Evolutionary conservation across 208 protist species (phyloP).

Genomic region (Crithidia acanthocephali): DNA sequence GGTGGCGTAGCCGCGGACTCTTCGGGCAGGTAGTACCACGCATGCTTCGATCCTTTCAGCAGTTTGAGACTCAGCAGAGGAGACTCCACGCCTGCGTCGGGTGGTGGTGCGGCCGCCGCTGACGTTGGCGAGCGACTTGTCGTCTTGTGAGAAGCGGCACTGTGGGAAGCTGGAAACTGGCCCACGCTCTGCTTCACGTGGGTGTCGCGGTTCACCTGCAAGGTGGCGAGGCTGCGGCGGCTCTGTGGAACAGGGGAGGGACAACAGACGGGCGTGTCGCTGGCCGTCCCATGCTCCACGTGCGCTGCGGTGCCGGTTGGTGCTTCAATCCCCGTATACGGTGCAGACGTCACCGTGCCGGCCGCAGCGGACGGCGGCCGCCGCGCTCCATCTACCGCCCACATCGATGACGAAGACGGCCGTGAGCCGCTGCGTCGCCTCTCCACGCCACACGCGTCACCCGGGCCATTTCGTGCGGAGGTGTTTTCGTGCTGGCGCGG

Average conservation of each 20-base stretch:
- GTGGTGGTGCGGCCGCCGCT: too few relatives aligned
- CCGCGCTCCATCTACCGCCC: neutral
- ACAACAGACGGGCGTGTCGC: neutral
- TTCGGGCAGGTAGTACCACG: constrained; percentile 12
- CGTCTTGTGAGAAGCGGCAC: too few relatives aligned
- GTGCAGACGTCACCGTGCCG: too few relatives aligned
- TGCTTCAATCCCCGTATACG: too few relatives aligned
- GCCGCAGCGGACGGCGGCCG: too few relatives aligned
- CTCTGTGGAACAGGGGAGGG: neutral
- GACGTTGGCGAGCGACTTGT: too few relatives aligned
- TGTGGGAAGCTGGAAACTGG: neutral
- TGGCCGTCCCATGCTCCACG: too few relatives aligned
- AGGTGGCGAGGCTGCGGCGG: neutral
- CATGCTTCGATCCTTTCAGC: constrained; percentile 14
- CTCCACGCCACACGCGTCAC: neutral
- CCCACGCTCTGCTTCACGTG: neutral
- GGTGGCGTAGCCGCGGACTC: neutral
- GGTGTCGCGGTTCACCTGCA: neutral
- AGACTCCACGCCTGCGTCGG: neutral
- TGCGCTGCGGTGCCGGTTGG: too few relatives aligned
- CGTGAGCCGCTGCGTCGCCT: neutral
- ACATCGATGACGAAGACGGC: neutral
- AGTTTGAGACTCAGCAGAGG: constrained; percentile 14
- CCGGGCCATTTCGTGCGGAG: neutral
- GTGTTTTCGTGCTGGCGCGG: neutral